phyloP scores from a whole-genome alignment of 1,284 basidiomycete genomes.

The Coriolopsis trogii region DNA sequence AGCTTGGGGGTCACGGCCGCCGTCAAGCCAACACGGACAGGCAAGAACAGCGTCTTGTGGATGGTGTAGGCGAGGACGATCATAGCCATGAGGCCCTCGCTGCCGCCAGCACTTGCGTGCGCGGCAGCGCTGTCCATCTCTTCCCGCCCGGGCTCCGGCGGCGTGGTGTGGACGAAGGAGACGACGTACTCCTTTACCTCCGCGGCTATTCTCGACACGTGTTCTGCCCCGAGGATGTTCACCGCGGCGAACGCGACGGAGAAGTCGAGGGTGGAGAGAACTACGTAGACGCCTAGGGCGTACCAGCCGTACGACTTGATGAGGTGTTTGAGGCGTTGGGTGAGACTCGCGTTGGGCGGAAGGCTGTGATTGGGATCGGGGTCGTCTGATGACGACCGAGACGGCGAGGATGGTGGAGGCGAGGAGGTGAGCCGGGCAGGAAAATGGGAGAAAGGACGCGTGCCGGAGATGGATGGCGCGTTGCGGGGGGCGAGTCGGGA shows the following conservation, averaged over 20 bases:
- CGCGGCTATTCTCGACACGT: constrained; percentile 73
- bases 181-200: constrained; percentile 56
- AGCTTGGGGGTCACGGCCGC: constrained; percentile 86
- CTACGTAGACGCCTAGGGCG: constrained; percentile 84
- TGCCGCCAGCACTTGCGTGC: constrained; percentile 37
- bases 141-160: constrained; percentile 67
- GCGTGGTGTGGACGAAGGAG: constrained; percentile 49
- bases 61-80: constrained; percentile 91
- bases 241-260: constrained; percentile 82
- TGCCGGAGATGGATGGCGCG: constrained; percentile 28
- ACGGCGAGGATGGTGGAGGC: constrained; percentile 26
- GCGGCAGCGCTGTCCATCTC: constrained; percentile 46
- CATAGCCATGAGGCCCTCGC: constrained; percentile 88
- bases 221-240: constrained; percentile 88
- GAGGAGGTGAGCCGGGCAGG: constrained; percentile 44
- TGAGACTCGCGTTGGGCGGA: constrained; percentile 56
- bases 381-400: constrained; percentile 21
- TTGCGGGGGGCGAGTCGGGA: constrained; percentile 28
- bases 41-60: constrained; percentile 95
- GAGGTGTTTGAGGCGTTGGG: constrained; percentile 81
- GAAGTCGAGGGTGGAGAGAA: constrained; percentile 78
- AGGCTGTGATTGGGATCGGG: constrained; percentile 18
- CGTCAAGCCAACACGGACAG: constrained; percentile 87
- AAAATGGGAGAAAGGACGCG: constrained; percentile 54
- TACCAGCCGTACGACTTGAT: constrained; percentile 94